Evolutionary conservation across 768 basidiomycete genomes (phyloP).

Genomic region (Nevesoporus exiguus): DNA sequence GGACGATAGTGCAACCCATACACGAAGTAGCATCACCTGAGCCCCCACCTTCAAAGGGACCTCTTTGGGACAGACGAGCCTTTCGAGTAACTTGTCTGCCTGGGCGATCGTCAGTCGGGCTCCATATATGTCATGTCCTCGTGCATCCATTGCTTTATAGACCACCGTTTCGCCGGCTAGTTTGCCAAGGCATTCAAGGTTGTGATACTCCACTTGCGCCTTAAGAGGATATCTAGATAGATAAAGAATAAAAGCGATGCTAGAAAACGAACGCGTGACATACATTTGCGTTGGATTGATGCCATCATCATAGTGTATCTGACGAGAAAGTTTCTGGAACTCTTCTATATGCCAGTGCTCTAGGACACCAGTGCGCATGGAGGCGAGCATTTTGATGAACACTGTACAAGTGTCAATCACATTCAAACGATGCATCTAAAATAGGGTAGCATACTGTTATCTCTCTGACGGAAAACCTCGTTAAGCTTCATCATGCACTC

Average conservation of each 20-base stretch:
- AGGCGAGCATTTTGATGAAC: slow-evolving; percentile 95
- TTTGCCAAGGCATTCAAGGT: slow-evolving; percentile 18
- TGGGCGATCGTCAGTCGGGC: slow-evolving; percentile 28
- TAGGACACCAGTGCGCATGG: slow-evolving; percentile 91
- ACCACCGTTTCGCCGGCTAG: slow-evolving; percentile 27
- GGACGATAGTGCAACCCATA: slow-evolving; percentile 8
- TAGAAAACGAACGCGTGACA: slow-evolving; percentile 20
- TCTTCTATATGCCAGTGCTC: slow-evolving; percentile 57
- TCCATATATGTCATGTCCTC: slow-evolving; percentile 39
- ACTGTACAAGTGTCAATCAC: slow-evolving; percentile 39
- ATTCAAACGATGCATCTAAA: neutral
- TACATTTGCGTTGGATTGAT: slow-evolving; percentile 89
- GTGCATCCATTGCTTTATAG: slow-evolving; percentile 45
- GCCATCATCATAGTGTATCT: slow-evolving; percentile 72
- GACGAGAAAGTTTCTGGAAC: slow-evolving; percentile 64
- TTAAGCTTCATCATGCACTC: slow-evolving; percentile 43
- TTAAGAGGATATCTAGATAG: slow-evolving; percentile 28
- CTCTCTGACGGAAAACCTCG: slow-evolving; percentile 72
- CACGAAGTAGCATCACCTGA: slow-evolving; percentile 72
- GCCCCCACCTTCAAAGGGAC: slow-evolving; percentile 60
- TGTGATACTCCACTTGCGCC: slow-evolving; percentile 24
- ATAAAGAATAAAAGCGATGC: neutral
- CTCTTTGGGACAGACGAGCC: slow-evolving; percentile 44
- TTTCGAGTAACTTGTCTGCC: slow-evolving; percentile 40
- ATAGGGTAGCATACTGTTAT: slow-evolving; percentile 38